Percentiles rank a stretch among this genome's conserved stretches.
Conservation (phyloP, 305 asterid genomes). For the Fraxinus xanthoxyloides region DNA sequence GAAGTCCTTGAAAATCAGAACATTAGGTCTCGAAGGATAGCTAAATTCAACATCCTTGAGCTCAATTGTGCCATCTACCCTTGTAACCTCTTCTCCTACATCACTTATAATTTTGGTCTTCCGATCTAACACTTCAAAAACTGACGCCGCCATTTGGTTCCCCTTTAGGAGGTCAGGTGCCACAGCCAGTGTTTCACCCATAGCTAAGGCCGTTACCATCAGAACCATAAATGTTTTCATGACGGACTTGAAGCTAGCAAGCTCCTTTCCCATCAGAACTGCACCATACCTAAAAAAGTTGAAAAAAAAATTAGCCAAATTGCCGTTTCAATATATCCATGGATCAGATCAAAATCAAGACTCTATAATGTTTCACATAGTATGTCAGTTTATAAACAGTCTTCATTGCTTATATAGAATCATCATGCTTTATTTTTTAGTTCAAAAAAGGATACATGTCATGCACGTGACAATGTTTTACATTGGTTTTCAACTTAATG, state of each 20-base stretch:
- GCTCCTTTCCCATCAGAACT: conserved; percentile 78
- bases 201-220: conserved; percentile 85
- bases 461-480: not conserved
- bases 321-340: not conserved
- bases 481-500: not conserved
- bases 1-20: conserved; percentile 76
- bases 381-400: not conserved
- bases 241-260: conserved; percentile 72
- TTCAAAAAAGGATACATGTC: not conserved
- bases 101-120: conserved; percentile 65
- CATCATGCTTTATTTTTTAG: not conserved
- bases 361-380: not conserved
- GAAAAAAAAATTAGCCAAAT: not conserved
- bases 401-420: not conserved
- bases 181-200: conserved; percentile 98
- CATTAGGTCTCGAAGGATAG: conserved; percentile 90
- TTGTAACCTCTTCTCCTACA: conserved; percentile 69
- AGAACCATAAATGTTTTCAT: conserved; percentile 92
- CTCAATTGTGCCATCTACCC: conserved; percentile 76
- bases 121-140: conserved; percentile 81
- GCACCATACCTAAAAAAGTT: conserved; percentile 73
- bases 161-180: conserved; percentile 95
- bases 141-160: conserved; percentile 83
- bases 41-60: conserved; percentile 80
- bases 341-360: not conserved